These are phyloP conservation scores for Coemansia sp. DNA, from an alignment of 192 early-diverging fungal genomes.

Conservation along the genomic window DNA sequence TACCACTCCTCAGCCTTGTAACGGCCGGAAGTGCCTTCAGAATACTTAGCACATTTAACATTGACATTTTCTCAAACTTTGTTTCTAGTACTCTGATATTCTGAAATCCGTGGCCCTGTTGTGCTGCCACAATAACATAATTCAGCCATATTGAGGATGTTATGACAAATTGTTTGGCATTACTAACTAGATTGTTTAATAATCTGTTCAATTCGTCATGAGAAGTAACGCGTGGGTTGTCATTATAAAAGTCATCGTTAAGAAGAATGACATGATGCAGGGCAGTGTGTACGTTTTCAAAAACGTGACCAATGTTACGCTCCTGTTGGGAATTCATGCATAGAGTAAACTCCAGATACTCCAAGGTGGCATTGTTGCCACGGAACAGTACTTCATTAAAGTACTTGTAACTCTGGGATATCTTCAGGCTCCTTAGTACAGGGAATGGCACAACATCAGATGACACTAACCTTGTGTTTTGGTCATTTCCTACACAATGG, in stretches of 20 bases:
- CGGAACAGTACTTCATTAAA: constrained; percentile 9
- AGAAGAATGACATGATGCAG: background rate
- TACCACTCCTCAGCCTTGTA: background rate
- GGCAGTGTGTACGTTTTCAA: background rate
- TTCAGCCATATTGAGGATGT: background rate
- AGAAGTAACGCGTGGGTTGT: background rate
- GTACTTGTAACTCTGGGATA: background rate
- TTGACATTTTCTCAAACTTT: background rate
- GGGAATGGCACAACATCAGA: background rate
- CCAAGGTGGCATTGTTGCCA: constrained; percentile 5
- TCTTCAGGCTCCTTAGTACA: background rate
- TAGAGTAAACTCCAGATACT: background rate
- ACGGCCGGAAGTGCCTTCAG: background rate
- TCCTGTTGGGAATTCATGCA: background rate
- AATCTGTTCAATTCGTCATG: background rate
- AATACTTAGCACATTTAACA: background rate
- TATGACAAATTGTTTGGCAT: background rate
- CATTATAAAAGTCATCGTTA: background rate
- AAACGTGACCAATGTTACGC: background rate
- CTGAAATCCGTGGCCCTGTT: background rate
- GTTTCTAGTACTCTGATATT: background rate
- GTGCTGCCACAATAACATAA: background rate
- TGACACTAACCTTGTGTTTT: background rate
- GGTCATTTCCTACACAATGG: background rate
- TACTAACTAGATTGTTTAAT: background rate